Base-by-base conservation (phyloP, 345 rosid species). In the Eucalyptus decipiens region DNA sequence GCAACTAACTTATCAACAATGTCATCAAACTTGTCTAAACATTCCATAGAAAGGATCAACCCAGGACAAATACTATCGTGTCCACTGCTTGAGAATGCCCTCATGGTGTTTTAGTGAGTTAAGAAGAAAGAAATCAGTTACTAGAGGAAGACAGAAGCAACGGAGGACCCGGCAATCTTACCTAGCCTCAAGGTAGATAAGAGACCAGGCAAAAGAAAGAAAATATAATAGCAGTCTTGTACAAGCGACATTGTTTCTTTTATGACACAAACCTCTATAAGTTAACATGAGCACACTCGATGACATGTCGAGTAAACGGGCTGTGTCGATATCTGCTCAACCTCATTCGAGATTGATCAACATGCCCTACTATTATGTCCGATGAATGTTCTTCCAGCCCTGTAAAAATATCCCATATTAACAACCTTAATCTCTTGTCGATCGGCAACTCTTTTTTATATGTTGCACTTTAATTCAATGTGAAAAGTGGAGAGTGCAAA, bases 21-120 rank as follows among this genome's bases (percentile, higher is more conserved):
- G 14, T 60, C 67, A 1, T 60, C 17, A 11, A 4, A 58, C 15
- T 58, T 26, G 65, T 58, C 65, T 58, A 58, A 58, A 58, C 65
- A 58, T 11, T 58, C 24, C n/a, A 58, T 26, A 26, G 65, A 58
- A 26, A 58, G n/a, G 30, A 58, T 58, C 65, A 58, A 58, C 1
- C n/a, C 13, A 11, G 1, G 1, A 52, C 24, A 52, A 52, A 0
- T 52, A 52, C 24, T 19, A 18, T 51, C 23, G 9, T 0, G 23
- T 51, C 54, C 23, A 51, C 23, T 51, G 23, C 23, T 51, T 51
- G 23, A 51, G 54, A 51, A 51, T 51, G 1, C 9, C 23, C 23
- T 51, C 56, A 51, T 51, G 56, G 23, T 51, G 56, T 2, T 51
- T 18, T 18, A 51, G 56, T 51, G 2, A 51, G 56, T 51, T 51